A percentile compares a stretch with the other conserved stretches of the same genome.
phyloP scores from a whole-genome alignment of 495 filamentous ascomycete species.

The Penicillium coprophilum region DNA sequence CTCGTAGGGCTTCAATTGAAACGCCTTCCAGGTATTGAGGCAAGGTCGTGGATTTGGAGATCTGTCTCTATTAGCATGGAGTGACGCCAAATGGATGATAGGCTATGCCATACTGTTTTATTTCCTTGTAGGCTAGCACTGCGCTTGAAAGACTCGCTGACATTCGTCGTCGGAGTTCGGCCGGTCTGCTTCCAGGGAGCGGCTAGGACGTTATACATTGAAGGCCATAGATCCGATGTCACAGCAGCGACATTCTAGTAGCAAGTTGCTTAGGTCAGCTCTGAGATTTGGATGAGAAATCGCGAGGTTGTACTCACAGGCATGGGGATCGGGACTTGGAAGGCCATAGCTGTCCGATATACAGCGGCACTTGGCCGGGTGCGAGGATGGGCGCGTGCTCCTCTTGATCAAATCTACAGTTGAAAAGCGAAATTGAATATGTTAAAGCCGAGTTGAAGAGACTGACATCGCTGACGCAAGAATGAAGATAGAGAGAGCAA shows the following conservation, averaged over 20 bases:
- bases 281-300: neutral
- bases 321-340: constrained; percentile 44
- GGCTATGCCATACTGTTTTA: constrained; percentile 21
- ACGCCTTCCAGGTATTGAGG: constrained; percentile 34
- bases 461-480: constrained; percentile 33
- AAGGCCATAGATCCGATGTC: constrained; percentile 47
- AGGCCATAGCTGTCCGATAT: constrained; percentile 49
- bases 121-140: constrained; percentile 16
- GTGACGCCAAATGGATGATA: neutral
- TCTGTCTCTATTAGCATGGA: constrained; percentile 15
- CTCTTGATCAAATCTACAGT: constrained; percentile 12
- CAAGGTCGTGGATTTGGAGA: constrained; percentile 16
- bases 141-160: constrained; percentile 24
- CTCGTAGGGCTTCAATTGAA: constrained; percentile 29
- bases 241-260: constrained; percentile 39
- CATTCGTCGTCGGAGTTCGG: constrained; percentile 16
- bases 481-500: constrained; percentile 17
- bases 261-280: constrained; percentile 15
- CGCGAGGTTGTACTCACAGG: constrained; percentile 32
- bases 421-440: constrained; percentile 9
- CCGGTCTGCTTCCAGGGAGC: constrained; percentile 37
- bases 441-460: constrained; percentile 17
- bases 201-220: constrained; percentile 41
- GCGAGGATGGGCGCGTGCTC: constrained; percentile 23
- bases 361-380: constrained; percentile 46